phyloP scores from a whole-genome alignment of 108 stramenopile genomes.

The Skeletonema menzelii region DNA sequence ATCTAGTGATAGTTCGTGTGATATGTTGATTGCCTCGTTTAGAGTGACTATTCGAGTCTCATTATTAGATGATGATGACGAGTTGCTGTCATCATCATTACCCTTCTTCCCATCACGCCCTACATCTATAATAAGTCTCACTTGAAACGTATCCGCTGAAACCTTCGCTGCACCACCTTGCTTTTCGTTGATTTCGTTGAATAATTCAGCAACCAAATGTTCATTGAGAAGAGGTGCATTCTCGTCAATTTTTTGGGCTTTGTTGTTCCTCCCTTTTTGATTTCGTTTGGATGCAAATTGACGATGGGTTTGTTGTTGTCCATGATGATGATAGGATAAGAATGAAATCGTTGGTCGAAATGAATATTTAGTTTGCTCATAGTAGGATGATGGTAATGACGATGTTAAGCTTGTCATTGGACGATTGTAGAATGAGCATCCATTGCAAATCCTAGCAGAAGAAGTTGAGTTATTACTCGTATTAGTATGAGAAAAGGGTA shows the following conservation, averaged over 20 bases:
- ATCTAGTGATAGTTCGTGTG: constrained; percentile 49
- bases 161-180: not conserved
- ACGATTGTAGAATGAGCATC: not conserved
- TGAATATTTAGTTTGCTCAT: not conserved
- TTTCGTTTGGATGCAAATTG: constrained; percentile 3
- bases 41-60: constrained; percentile 48
- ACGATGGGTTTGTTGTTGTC: not conserved
- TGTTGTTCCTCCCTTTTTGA: not conserved
- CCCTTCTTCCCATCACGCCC: constrained; percentile 31
- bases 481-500: not conserved
- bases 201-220: constrained; percentile 38
- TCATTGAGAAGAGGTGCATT: constrained; percentile 40
- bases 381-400: not conserved
- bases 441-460: not conserved
- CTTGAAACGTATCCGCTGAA: constrained; percentile 45
- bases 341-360: not conserved
- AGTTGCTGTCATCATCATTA: not conserved
- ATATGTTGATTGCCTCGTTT: constrained; percentile 51
- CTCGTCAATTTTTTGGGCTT: constrained; percentile 2
- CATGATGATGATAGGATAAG: not conserved
- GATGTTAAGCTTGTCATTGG: not conserved
- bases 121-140: constrained; percentile 65
- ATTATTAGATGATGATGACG: not conserved
- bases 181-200: constrained; percentile 5
- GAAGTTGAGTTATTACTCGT: not conserved